Conservation (phyloP, 768 basidiomycete species). For the Serendipita indica region DNA sequence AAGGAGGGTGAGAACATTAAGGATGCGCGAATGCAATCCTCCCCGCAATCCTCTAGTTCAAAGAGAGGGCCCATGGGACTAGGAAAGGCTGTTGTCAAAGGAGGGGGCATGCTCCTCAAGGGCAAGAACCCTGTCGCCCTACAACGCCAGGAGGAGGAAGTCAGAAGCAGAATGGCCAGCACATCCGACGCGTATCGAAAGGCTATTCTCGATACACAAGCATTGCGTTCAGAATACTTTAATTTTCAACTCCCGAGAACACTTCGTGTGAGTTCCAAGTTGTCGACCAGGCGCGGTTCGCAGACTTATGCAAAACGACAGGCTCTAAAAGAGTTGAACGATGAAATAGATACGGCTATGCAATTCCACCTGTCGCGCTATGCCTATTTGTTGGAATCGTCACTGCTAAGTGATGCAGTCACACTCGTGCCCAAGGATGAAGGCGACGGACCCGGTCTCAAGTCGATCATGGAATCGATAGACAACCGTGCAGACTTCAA, state of each 20-base stretch:
- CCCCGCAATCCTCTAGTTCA: conserved; percentile 35
- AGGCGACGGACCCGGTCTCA: conserved; percentile 67
- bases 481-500: conserved; percentile 94
- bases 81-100: conserved; percentile 84
- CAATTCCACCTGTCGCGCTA: conserved; percentile 95
- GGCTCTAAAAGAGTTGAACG: conserved; percentile 87
- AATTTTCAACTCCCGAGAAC: conserved; percentile 93
- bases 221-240: conserved; percentile 91
- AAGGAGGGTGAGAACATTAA: conserved; percentile 91
- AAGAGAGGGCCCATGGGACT: conserved; percentile 64
- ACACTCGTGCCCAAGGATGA: conserved; percentile 51
- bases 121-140: conserved; percentile 86
- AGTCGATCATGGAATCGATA: conserved; percentile 75
- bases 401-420: conserved; percentile 75
- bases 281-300: neutral
- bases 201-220: conserved; percentile 76
- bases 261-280: conserved; percentile 53
- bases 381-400: conserved; percentile 85
- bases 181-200: conserved; percentile 85
- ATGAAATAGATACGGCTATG: conserved; percentile 94
- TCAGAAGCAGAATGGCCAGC: conserved; percentile 66
- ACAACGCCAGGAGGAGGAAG: conserved; percentile 88
- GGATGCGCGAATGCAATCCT: conserved; percentile 54
- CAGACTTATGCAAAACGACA: too few species aligned
- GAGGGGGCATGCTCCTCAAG: conserved; percentile 68